Base-by-base conservation (phyloP, 352 stramenopile genomes). In the Pythium brachiatum region DNA sequence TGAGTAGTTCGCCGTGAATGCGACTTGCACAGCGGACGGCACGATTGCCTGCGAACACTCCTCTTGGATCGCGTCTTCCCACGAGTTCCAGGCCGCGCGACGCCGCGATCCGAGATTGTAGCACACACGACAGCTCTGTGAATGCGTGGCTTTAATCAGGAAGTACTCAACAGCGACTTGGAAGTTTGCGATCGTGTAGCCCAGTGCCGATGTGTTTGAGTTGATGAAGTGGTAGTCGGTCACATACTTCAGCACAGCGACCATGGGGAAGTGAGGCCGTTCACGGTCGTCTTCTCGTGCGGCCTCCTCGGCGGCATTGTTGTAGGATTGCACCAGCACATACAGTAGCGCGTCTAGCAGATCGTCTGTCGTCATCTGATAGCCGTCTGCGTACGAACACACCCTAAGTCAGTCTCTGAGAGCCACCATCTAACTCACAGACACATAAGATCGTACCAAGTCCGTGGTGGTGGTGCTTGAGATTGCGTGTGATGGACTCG, bases 161-260 rank as follows among this genome's bases (percentile, higher is more conserved):
- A 92, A 90, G 64, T 81, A 92, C 58, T 92, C 79, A 29, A 90
- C 54, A 8, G 81, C 85, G 29, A 94, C 83, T 68, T 92, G 81
- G 46, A 92, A 94, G 36, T 87, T 94, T 9, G 82, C 85, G 25
- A 92, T 75, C 43, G 81, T 90, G 59, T 90, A 94, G 23, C 85
- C 85, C 16, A 94, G 57, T 15, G 81, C 82, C 11, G 85, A 90
- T 8, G 81, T 89, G 59, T 88, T 90, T 11, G 82, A 90, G 66
- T 91, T 90, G 70, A 94, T 89, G 55, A 94, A 92, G 46, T 92
- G 85, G 55, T 88, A 94, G 38, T 89, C 69, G 1, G 76, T 73
- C 16, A 91, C 88, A 70, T 92, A 94, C 68, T 74, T 70, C 21
- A 94, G 65, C 52, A 89, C 71, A 0, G 85, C 70, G 1, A 57